Conservation (phyloP, 179 eudicot genomes). For the Beta corolliflora region DNA sequence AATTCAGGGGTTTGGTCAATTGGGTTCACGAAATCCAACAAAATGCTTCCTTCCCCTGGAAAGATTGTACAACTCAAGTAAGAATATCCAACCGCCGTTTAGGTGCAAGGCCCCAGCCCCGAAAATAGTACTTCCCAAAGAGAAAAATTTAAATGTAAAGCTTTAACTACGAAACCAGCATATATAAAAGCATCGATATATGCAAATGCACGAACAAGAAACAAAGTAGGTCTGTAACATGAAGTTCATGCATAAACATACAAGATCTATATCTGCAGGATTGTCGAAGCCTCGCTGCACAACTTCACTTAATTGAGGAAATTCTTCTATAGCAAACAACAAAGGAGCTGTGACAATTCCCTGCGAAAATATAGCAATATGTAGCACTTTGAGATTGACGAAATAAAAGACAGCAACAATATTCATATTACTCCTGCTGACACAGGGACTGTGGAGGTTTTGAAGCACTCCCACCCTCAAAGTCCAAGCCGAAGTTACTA, state of each 20-base stretch:
- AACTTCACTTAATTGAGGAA: constrained; percentile 68
- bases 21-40: not conserved
- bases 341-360: constrained; percentile 93
- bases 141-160: not conserved
- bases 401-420: not conserved
- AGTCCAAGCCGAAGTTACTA: not conserved
- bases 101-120: not conserved
- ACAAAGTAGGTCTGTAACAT: not conserved
- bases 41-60: not conserved
- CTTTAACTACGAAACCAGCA: not conserved
- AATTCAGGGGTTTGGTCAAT: not conserved
- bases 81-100: not conserved
- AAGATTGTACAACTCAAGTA: not conserved
- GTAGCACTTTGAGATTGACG: constrained; percentile 7
- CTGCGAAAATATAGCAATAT: constrained; percentile 32
- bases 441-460: not conserved
- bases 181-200: not conserved
- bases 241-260: constrained; percentile 40
- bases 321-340: constrained; percentile 91
- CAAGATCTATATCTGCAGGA: constrained; percentile 74
- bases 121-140: not conserved
- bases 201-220: not conserved
- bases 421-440: not conserved
- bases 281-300: constrained; percentile 71
- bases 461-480: not conserved